These are phyloP conservation scores for Fragosphaeria purpurea DNA, from an alignment of 2,329 filamentous ascomycete species.

Conservation along the genomic window DNA sequence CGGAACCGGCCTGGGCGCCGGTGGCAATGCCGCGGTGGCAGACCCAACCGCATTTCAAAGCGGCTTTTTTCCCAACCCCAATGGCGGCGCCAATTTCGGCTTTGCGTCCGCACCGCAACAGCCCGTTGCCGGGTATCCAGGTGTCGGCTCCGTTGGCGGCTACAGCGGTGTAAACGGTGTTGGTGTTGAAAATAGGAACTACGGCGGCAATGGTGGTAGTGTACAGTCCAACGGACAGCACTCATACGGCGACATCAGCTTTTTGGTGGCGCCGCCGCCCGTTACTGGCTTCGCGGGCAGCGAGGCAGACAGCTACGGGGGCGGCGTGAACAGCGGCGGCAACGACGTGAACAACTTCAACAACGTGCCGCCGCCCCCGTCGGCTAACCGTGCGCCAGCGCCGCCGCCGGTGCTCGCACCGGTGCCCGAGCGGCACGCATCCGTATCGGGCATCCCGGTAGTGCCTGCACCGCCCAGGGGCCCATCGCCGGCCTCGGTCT, in stretches of 20 bases:
- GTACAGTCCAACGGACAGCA: background rate
- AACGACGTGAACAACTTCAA: background rate
- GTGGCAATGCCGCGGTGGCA: background rate
- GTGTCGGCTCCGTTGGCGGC: no score
- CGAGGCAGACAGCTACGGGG: background rate
- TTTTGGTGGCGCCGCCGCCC: background rate
- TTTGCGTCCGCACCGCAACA: background rate
- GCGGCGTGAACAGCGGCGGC: background rate
- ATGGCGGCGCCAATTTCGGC: no score
- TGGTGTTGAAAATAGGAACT: background rate
- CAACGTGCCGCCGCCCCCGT: constrained; percentile 1
- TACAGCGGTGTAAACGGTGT: constrained; percentile 1
- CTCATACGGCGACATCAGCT: background rate
- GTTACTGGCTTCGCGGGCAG: background rate
- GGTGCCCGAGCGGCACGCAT: no score
- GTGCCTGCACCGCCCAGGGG: background rate
- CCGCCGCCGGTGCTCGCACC: background rate
- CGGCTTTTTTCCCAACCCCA: no score
- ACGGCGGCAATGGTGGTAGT: background rate
- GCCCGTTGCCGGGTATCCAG: no score
- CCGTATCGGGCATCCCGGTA: no score
- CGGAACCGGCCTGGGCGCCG: background rate
- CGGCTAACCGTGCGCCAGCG: background rate
- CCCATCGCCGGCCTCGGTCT: background rate
- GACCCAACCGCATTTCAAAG: background rate